Conservation (phyloP, 441 rosid genomes). For the Pelargonium australe region DNA sequence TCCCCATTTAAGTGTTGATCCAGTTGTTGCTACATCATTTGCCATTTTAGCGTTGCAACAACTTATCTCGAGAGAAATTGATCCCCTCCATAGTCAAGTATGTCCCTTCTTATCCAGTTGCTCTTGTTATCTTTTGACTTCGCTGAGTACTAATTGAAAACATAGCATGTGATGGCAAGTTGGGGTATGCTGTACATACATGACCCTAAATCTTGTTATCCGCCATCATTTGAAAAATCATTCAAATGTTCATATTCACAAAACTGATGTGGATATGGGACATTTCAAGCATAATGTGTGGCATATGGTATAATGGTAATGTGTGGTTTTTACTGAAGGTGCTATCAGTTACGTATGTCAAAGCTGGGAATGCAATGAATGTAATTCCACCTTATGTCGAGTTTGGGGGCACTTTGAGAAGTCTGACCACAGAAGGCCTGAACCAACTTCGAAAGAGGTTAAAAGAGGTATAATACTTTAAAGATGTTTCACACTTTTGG, state of each 20-base stretch:
- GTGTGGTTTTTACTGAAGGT: constrained; percentile 44
- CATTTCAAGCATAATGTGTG: not conserved
- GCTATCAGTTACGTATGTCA: constrained; percentile 57
- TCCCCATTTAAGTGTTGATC: constrained; percentile 47
- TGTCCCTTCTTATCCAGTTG: not conserved
- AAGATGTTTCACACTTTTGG: no score
- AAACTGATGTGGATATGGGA: not conserved
- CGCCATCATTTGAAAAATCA: not conserved
- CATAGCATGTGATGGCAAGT: not conserved
- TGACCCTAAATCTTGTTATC: not conserved
- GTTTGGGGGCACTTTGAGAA: constrained; percentile 79
- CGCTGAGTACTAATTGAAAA: not conserved
- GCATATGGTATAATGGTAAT: constrained; percentile 12
- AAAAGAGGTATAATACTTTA: constrained; percentile 3
- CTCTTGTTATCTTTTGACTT: not conserved
- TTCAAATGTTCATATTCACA: not conserved
- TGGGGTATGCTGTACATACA: no score
- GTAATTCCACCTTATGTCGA: constrained; percentile 52
- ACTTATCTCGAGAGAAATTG: constrained; percentile 63
- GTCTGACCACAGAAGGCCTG: constrained; percentile 72
- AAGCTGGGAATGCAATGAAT: constrained; percentile 45
- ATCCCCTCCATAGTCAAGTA: constrained; percentile 63
- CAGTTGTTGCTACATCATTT: constrained; percentile 58
- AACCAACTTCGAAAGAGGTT: constrained; percentile 45
- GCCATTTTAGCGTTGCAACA: constrained; percentile 67